Base-by-base conservation (phyloP, 805 yeast genomes). In the Cyberlindnera misumaiensis region DNA sequence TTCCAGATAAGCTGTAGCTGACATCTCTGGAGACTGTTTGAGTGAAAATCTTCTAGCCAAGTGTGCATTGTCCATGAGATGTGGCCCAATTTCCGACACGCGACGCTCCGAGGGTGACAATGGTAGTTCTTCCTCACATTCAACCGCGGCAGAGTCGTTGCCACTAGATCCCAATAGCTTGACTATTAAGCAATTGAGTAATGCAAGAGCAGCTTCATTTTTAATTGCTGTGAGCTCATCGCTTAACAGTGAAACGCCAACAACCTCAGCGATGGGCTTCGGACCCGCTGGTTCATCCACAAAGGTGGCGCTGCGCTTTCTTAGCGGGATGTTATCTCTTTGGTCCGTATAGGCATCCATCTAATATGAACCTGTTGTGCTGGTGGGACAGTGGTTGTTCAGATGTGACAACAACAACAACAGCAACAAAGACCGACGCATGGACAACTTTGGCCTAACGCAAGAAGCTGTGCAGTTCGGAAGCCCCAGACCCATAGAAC, bases 1-100 rank as follows among this genome's bases (percentile, higher is more conserved):
- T 28, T 48, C 53, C 13, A 59, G 36, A 32, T 58, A 59, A 7
- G 51, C 46, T 1, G 48, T 42, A 7, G 56, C 30, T 1, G 55
- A 27, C 2, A 59, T 31, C 3, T 39, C 49, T 3, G 64, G 64
- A 4, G 39, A 36, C 3, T 36, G 11, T 15, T 44, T 49, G 14
- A 58, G 43, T 3, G 45, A 36, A 32, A 59, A 59, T 28, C 55
- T 42, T 25, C 39, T 46, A 6, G 47, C 43, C 17, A 58, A 31
- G 32, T 49, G 56, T 8, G 24, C 3, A 16, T 18, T 28, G 4
- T 17, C 34, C 8, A 35, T 30, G 9, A 32, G 10, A 24, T 27
- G 17, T 11, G 18, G 25, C 17, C 14, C 24, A 6, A 13, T 17
- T 16, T 13, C 25, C 1, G 46, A 43, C 46, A 43, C 37, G n/a